Evolutionary conservation across 1,284 basidiomycete species (phyloP), one percentile per base, ranked within the genome.

Genomic region (Bjerkandera adusta): DNA sequence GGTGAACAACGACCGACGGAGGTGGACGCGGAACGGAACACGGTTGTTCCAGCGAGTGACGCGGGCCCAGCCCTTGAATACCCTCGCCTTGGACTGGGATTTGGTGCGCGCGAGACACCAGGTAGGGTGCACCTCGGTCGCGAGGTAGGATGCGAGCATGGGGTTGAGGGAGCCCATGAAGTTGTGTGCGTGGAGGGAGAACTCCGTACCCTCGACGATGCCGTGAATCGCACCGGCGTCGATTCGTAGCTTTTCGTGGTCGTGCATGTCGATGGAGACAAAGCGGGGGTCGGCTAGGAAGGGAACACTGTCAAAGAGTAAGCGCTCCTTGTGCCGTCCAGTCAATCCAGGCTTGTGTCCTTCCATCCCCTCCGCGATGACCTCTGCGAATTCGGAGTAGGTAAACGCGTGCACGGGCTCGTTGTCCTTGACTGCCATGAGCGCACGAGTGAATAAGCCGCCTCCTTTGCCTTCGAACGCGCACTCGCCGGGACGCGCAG

Each of bases 171-270:
- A 83, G 20, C 75, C 75, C 16, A 65, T 66, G 49, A 68, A 69
- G 58, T 84, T 83, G 59, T 83, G 80, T 16, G 70, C 62, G 57
- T 85, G 80, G 21, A 85, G 47, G 29, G 71, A 74, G 50, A 85
- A 73, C 51, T 81, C 76, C 4, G 75, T 79, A 40, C 81, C 83
- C 48, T 75, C 71, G 13, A 73, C 71, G 18, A 85, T 65, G 0
- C 83, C 81, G 49, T 84, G 79, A 3, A 79, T 72, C 1, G 73
- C 71, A 3, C 83, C 84, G 29, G 76, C 71, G 34, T 75, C 73
- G 36, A 85, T 62, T 48, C 72, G 69, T 29, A 76, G 53, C 34
- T 68, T 63, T 10, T 69, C 66, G 13, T 62, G 64, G 40, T 66
- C 67, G 35, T 70, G 65, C 6, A 67, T 57, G 35, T 67, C 61